phyloP scores from a whole-genome alignment of 805 yeast species.

The Yamadazyma ubonensis region DNA sequence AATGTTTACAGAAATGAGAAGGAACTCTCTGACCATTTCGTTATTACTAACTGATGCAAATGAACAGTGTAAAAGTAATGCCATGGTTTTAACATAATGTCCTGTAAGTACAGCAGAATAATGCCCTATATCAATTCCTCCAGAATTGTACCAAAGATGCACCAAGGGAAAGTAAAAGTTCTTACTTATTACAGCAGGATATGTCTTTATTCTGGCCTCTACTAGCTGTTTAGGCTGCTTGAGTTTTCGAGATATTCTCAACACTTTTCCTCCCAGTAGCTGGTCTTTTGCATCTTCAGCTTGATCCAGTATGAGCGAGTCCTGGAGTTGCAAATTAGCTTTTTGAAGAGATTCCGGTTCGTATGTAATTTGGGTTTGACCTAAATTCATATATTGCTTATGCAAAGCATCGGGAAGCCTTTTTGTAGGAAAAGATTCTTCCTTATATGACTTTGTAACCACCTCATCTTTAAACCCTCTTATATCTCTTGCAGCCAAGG shows the following conservation, averaged over 20 bases:
- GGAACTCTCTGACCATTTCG: slow-evolving; percentile 58
- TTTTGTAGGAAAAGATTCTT: slow-evolving; percentile 34
- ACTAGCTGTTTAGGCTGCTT: slow-evolving; percentile 11
- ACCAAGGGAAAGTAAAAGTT: slow-evolving; percentile 55
- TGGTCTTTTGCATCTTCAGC: slow-evolving; percentile 32
- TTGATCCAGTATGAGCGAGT: slow-evolving; percentile 31
- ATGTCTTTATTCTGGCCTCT: slow-evolving; percentile 27
- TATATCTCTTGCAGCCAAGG: slow-evolving; percentile 72
- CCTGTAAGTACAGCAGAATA: slow-evolving; percentile 53
- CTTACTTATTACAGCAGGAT: slow-evolving; percentile 44
- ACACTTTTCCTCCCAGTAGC: slow-evolving; percentile 39
- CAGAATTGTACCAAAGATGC: slow-evolving; percentile 50
- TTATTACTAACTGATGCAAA: slow-evolving; percentile 50
- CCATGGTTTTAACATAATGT: slow-evolving; percentile 60
- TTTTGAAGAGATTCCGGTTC: slow-evolving; percentile 6
- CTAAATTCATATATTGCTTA: too few relatives aligned
- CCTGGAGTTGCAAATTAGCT: slow-evolving; percentile 25
- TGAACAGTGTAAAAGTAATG: slow-evolving; percentile 55
- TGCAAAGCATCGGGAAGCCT: too few relatives aligned
- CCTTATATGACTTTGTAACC: slow-evolving; percentile 35
- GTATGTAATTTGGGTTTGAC: slow-evolving; percentile 3
- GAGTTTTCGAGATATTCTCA: slow-evolving; percentile 42
- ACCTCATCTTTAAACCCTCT: slow-evolving; percentile 56
- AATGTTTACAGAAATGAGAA: slow-evolving; percentile 33
- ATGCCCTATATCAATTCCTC: slow-evolving; percentile 49